Base-by-base conservation (phyloP, 108 stramenopile species). In the Skeletonema menzelii region DNA sequence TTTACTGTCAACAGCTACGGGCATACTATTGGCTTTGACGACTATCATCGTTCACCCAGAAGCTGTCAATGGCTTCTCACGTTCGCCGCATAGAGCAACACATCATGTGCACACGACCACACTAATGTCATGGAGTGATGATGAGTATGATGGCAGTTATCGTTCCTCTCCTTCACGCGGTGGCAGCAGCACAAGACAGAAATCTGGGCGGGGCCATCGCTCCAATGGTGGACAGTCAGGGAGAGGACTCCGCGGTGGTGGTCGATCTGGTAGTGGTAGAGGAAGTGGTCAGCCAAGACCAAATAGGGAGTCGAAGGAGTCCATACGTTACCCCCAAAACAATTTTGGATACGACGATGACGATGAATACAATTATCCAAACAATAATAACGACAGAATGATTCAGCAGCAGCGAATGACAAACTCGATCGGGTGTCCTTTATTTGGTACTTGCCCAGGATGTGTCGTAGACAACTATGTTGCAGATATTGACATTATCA, bases 401-500 rank as follows among this genome's bases (percentile, higher is more conserved):
- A 60, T 35, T 2, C 67, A 55, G 67, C 67, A 35, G 28, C 32
- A 67, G 2, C 67, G 56, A 56, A 8, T 17, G 13, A 28, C 46
- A 24, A 17, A 38, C 28, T 15, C 73, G 8, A 79, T 84, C 30
- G 67, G 80, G 6, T 84, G 83, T 63, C 79, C 79, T 47, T 91
- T 92, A 63, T 95, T 95, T 69, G 84, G 73, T 0, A 76, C 73
- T n/a, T 95, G 94, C 64, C 87, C 90, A 1, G 94, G 94, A 57
- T 95, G 94, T 75, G 74, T 88, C 38, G 74, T 72, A 3, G 59
- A 81, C 27, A 40, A 56, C 2, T 56, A 67, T 38, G 84, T 90
- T 17, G 73, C 72, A 17, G 73, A 82, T 20, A 82, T 88, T 7
- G 84, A 84, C 35, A 73, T 85, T 30, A 56, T 91, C n/a, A 42